phyloP scores from a whole-genome alignment of 805 yeast genomes.

The Kregervanrija delftensis region DNA sequence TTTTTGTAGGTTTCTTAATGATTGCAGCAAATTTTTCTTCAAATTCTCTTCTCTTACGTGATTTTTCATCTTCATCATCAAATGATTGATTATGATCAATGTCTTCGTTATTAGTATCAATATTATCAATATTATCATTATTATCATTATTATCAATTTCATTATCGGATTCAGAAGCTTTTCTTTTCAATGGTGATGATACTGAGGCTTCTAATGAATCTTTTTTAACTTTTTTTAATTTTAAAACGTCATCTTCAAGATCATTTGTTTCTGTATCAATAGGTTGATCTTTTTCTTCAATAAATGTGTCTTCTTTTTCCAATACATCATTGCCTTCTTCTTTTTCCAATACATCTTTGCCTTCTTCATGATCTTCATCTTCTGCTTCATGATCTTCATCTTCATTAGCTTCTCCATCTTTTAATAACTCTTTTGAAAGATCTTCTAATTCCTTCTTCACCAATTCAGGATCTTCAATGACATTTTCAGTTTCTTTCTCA shows the following conservation, averaged over 20 bases:
- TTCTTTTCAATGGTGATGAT: no score
- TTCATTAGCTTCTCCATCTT: slow-evolving; percentile 5
- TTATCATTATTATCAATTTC: no score
- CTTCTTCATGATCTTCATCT: slow-evolving; percentile 6
- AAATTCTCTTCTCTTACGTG: slow-evolving; percentile 60
- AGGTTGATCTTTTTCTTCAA: neutral
- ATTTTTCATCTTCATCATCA: slow-evolving; percentile 25
- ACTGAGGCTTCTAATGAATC: no score
- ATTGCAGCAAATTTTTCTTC: slow-evolving; percentile 80
- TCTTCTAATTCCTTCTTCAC: neutral
- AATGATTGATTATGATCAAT: slow-evolving; percentile 3
- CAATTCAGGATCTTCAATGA: neutral
- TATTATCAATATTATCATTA: no score
- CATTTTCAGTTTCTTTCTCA: neutral
- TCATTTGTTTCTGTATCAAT: slow-evolving; percentile 17
- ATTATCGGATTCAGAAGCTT: no score
- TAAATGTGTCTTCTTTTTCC: neutral
- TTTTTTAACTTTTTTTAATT: slow-evolving; percentile 13
- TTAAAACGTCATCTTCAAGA: slow-evolving; percentile 14
- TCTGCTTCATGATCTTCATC: slow-evolving; percentile 6
- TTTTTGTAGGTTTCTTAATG: slow-evolving; percentile 52
- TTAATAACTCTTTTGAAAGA: slow-evolving; percentile 2
- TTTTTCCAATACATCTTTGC: neutral
- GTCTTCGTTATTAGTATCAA: slow-evolving; percentile 1
- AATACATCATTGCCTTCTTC: neutral